These are phyloP conservation scores for Aspergillus glaucus DNA, from an alignment of 2,329 filamentous ascomycete species.

Conservation along the genomic window DNA sequence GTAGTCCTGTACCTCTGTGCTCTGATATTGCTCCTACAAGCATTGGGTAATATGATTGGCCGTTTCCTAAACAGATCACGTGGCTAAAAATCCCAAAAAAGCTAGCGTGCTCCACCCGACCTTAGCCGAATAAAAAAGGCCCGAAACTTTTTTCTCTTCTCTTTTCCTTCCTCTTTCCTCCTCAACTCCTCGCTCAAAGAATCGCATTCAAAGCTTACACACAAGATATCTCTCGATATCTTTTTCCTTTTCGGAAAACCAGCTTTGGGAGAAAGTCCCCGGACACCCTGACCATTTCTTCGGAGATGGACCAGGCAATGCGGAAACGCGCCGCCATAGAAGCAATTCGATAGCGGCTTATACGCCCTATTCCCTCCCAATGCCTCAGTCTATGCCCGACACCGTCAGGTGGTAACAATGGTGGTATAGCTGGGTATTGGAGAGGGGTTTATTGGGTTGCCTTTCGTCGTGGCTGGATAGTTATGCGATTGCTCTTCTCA, in stretches of 20 bases:
- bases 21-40: neutral
- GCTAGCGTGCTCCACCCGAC: constrained; percentile 19
- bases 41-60: neutral
- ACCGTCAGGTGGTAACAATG: constrained; percentile 34
- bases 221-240: constrained; percentile 53
- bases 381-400: constrained; percentile 49
- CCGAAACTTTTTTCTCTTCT: constrained; percentile 20
- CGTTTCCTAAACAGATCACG: neutral
- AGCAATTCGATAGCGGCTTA: constrained; percentile 81
- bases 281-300: constrained; percentile 61
- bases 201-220: constrained; percentile 99
- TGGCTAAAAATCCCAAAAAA: constrained; percentile 7
- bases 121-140: constrained; percentile 8
- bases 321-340: constrained; percentile 99
- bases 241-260: constrained; percentile 28
- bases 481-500: constrained; percentile 84
- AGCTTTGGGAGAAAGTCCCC: constrained; percentile 99
- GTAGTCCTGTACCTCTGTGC: neutral
- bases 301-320: constrained; percentile 47
- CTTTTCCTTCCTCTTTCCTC: constrained; percentile 40
- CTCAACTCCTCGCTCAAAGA: constrained; percentile 92
- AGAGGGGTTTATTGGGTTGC: constrained; percentile 47
- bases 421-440: constrained; percentile 25
- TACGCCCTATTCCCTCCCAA: constrained; percentile 46
- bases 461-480: constrained; percentile 92